Percentiles rank a stretch among this genome's conserved stretches.
phyloP scores from a whole-genome alignment of 208 protist genomes.

The Leishmania martiniquensis region DNA sequence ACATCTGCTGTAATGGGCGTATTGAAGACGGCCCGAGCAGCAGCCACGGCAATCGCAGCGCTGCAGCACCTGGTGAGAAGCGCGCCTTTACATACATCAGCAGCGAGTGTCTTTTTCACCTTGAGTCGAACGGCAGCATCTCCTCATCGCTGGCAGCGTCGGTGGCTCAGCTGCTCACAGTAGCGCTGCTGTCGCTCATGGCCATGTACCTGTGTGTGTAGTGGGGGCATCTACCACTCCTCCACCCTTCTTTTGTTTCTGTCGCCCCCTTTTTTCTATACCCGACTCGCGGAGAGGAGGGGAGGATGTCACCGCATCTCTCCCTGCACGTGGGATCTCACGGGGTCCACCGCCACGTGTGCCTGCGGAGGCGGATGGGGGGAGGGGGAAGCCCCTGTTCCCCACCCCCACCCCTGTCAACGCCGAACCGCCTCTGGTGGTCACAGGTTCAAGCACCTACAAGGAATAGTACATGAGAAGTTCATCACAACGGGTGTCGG shows the following conservation, averaged over 20 bases:
- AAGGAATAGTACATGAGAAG: too few relatives aligned
- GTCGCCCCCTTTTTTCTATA: not conserved
- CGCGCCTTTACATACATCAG: constrained; percentile 13
- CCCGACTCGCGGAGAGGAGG: too few relatives aligned
- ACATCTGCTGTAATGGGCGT: constrained; percentile 26
- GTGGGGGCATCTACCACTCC: too few relatives aligned
- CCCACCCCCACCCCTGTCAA: too few relatives aligned
- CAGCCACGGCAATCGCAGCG: not conserved
- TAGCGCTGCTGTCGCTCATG: not conserved
- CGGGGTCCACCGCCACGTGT: too few relatives aligned
- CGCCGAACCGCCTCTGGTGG: too few relatives aligned
- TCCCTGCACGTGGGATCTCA: not conserved
- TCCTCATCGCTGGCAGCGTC: not conserved
- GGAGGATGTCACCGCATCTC: too few relatives aligned
- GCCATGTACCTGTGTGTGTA: not conserved
- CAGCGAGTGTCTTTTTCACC: constrained; percentile 20
- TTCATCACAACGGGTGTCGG: not conserved
- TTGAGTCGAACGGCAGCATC: not conserved
- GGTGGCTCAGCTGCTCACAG: not conserved
- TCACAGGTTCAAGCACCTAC: too few relatives aligned
- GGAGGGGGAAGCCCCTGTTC: not conserved
- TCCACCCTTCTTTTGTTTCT: not conserved
- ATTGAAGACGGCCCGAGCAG: constrained; percentile 5
- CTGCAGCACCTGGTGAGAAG: not conserved
- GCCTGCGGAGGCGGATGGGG: too few relatives aligned